Percentiles rank a stretch among this genome's conserved stretches.
Conservation (phyloP, 1,139 yeast species). For the Taphrina pruni region DNA sequence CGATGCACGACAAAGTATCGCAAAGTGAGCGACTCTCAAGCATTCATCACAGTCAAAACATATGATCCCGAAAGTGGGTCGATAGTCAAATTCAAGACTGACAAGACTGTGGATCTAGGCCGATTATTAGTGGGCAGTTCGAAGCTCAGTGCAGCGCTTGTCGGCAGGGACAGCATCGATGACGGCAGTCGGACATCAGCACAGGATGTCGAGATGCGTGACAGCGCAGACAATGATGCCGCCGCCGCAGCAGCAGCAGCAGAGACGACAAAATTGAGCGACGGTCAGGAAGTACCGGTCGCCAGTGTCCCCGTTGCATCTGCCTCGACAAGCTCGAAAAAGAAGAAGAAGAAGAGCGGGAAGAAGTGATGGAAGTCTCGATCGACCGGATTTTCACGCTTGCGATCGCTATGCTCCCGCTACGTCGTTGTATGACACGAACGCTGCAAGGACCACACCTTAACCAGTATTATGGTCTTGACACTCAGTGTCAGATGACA, state of each 20-base stretch:
- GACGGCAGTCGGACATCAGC: background rate
- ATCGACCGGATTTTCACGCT: too few relatives aligned
- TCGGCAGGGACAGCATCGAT: background rate
- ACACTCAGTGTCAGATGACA: too few relatives aligned
- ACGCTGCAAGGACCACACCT: too few relatives aligned
- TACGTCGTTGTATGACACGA: too few relatives aligned
- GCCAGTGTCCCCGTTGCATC: conserved; percentile 4
- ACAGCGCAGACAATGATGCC: background rate
- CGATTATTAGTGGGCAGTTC: conserved; percentile 32
- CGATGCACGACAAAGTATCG: conserved; percentile 20
- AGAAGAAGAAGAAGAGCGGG: conserved; percentile 27
- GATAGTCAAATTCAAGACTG: conserved; percentile 34
- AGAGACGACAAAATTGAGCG: conserved; percentile 10
- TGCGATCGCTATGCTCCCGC: too few relatives aligned
- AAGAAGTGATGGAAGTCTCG: background rate
- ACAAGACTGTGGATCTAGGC: conserved; percentile 27
- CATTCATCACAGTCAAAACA: conserved; percentile 30
- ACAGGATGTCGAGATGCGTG: conserved; percentile 1
- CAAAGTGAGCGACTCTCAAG: conserved; percentile 18
- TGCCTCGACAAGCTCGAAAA: conserved; percentile 4
- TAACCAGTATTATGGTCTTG: too few relatives aligned
- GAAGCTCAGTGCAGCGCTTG: conserved; percentile 3
- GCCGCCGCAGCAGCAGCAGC: background rate
- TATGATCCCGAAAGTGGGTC: conserved; percentile 23
- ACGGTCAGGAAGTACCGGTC: background rate